These are phyloP conservation scores for Fusarium verticillioides DNA, from an alignment of 2,329 filamentous ascomycete species.

Conservation along the genomic window DNA sequence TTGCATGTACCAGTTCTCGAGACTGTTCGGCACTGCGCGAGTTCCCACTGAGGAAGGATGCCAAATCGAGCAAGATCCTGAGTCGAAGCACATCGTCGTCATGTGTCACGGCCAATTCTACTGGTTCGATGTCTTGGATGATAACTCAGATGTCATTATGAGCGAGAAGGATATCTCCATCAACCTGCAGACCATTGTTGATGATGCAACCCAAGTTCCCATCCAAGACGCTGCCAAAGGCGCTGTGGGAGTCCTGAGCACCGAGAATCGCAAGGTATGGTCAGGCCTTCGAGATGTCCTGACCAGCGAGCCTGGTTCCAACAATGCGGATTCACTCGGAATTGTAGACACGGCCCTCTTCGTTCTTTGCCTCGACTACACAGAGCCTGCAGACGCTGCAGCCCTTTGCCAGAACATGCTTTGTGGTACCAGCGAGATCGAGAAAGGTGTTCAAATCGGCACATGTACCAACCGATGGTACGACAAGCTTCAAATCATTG, in stretches of 20 bases:
- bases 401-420: constrained; percentile 99
- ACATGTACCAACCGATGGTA: constrained; percentile 99
- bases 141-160: constrained; percentile 96
- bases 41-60: constrained; percentile 95
- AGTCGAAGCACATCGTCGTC: constrained; percentile 93
- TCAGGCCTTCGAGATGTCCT: constrained; percentile 89
- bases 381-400: constrained; percentile 81
- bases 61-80: constrained; percentile 92
- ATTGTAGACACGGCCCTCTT: constrained; percentile 97
- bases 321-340: constrained; percentile 94
- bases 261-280: constrained; percentile 97
- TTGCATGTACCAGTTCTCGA: constrained; percentile 98
- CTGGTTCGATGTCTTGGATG: constrained; percentile 97
- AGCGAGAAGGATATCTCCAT: constrained; percentile 91
- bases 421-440: constrained; percentile 90
- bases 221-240: constrained; percentile 97
- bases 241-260: constrained; percentile 91
- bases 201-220: constrained; percentile 88
- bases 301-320: constrained; percentile 85
- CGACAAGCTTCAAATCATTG: constrained; percentile 98
- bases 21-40: constrained; percentile 92
- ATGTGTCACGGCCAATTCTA: constrained; percentile 97
- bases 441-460: constrained; percentile 93
- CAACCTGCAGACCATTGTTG: constrained; percentile 91
- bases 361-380: constrained; percentile 91